Evolutionary conservation across 2,329 filamentous ascomycete genomes (phyloP), one percentile per base, ranked within the genome.

Genomic region (Penicillium sp.): DNA sequence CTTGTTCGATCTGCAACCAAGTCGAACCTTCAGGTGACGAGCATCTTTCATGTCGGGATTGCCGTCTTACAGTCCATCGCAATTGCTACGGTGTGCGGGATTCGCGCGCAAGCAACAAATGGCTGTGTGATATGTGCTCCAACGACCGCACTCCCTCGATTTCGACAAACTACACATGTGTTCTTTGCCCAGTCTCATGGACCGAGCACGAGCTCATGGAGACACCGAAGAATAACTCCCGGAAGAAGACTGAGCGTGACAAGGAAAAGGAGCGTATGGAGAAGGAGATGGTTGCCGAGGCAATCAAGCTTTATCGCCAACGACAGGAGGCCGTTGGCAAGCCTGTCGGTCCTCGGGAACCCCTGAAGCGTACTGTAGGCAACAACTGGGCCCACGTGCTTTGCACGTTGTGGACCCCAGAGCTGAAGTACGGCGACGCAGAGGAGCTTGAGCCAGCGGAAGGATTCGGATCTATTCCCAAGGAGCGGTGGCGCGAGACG

Each of bases 321-420:
- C 87, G 85, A 68, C 93, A 99, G 74, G 85, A 90, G 68, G 88
- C 93, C 58, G 85, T 88, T 66, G 91, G 91, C 63, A 88, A 92
- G 45, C 93, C 94, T 1, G 75, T 88, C 35, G 84, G 90, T 61
- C 94, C 94, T 26, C 85, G 94, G 45, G 94, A 97, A 71, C 88
- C 94, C 4, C 79, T 99, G 60, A 99, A 99, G 76, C 86, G 90
- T 46, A 99, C 94, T 0, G 90, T 89, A 4, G 91, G 95, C 70
- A 97, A 97, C 76, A 97, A 97, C 69, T 99, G 94, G 94, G 90
- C 97, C 16, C 94, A 99, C 71, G 91, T 97, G 28, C 88, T 88
- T 36, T 99, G 94, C 69, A 92, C 94, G 1, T 80, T 96, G 17
- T 97, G 90, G 86, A 92, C 89, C 11, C 87, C 91, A 0, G 94